Evolutionary conservation across 2,329 filamentous ascomycete species (phyloP).

Genomic region (Neocucurbitaria cava): DNA sequence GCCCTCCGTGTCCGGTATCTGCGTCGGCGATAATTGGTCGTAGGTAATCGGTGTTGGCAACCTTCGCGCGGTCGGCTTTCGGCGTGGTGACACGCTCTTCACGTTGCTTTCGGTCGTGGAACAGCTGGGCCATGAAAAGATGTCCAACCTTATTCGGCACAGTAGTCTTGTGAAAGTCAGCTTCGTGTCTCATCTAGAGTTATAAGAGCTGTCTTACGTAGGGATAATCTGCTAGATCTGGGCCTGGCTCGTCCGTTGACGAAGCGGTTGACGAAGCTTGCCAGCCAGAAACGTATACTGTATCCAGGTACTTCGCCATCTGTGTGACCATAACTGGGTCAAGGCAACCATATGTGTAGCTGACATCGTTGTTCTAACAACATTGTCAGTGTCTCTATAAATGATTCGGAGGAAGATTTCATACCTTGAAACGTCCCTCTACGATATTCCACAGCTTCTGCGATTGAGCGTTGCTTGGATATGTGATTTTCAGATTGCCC

Average conservation of each 20-base stretch:
- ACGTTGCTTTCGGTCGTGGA: constrained; percentile 99
- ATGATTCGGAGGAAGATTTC: not conserved
- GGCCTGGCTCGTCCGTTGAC: constrained; percentile 91
- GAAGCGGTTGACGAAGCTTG: constrained; percentile 97
- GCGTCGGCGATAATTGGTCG: constrained; percentile 96
- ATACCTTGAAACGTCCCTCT: constrained; percentile 83
- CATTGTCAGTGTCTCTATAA: constrained; percentile 16
- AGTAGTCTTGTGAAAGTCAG: constrained; percentile 71
- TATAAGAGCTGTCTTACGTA: constrained; percentile 43
- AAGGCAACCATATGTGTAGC: constrained; percentile 95
- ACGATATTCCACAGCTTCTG: constrained; percentile 96
- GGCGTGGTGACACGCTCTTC: constrained; percentile 86
- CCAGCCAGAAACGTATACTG: constrained; percentile 98
- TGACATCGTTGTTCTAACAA: constrained; percentile 79
- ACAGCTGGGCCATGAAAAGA: constrained; percentile 97
- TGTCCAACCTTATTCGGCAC: constrained; percentile 98
- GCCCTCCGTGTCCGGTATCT: constrained; percentile 93
- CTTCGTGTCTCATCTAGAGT: constrained; percentile 1
- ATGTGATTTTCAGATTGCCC: constrained; percentile 87
- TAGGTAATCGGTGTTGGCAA: constrained; percentile 89
- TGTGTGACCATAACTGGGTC: constrained; percentile 99
- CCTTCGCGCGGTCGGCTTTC: constrained; percentile 72
- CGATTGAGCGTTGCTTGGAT: constrained; percentile 84
- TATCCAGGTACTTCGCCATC: constrained; percentile 99
- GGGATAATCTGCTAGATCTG: constrained; percentile 97